Base-by-base conservation (phyloP, 306 rosid species). In the Amphicarpaea edgeworthii region DNA sequence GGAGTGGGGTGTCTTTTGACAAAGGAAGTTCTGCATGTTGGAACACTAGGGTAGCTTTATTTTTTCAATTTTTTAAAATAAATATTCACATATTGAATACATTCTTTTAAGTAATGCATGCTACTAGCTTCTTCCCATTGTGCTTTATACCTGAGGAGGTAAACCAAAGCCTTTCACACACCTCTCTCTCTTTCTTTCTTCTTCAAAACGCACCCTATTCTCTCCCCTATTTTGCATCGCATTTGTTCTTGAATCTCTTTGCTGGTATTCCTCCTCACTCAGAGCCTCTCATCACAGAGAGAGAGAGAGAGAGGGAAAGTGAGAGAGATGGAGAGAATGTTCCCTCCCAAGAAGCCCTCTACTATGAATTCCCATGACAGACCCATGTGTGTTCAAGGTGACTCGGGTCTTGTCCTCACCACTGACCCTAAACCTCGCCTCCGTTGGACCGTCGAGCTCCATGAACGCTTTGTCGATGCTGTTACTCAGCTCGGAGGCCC, bases 401-500 rank as follows among this genome's bases (percentile, higher is more conserved):
- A 95, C 90, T 92, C 99, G 2, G 99, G 97, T 23, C 97, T 95
- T 57, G 99, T 95, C 79, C 99, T 95, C 85, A 95, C 99, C 83
- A 95, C 99, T 9, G 99, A 95, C 83, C 99, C 97, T 0, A 95
- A 95, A 70, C 99, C 99, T 70, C 97, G 99, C 37, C 97, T 95
- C 34, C 93, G 99, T 2, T 95, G 99, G 99, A 95, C 99, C 1
- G 97, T 90, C 24, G 99, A 95, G 77, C 99, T 95, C 78, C 99
- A 95, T 62, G 99, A 92, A 34, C 97, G 99, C 66, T 95, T 95
- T 20, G 99, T 95, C n/a, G 99, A 95, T 47, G 99, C 99, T 43
- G 99, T 95, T 50, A 90, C 93, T 62, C 99, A 92, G 82, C 99
- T 95, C 26, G 99, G 99, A 76, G 99, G 99, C 10, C 99, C 99